Evolutionary conservation across 2,329 filamentous ascomycete genomes (phyloP), one percentile per base, ranked within the genome.

Genomic region (Cucurbitaria berberidis): DNA sequence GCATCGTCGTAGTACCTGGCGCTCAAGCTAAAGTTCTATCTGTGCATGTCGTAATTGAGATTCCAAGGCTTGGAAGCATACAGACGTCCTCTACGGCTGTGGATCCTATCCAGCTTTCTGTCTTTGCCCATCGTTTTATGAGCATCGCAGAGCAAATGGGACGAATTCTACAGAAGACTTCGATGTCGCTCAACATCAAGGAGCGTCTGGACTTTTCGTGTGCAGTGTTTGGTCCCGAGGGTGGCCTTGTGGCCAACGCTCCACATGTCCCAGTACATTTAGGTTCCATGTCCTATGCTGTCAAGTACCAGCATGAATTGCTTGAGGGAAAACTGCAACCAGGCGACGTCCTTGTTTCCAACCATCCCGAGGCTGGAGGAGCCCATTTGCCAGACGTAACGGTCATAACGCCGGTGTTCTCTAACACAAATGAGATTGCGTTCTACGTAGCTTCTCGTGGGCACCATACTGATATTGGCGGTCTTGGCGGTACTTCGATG

Each of bases 1-100:
- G 92, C 0, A 93, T 96, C 57, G 89, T 96, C 0, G 86, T 96
- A 5, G 89, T 89, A 0, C 92, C 91, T 0, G 83, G 83, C 24
- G 84, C 90, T 1, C 83, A 84, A 15, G 91, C 91, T 16, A 34
- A 34, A 16, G 30, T 34, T 13, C 30, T 34, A 5, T 34, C 30
- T n/a, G 30, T 16, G 15, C 30, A 34, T 34, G 30, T 34, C 8
- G 30, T 34, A 5, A 34, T 34, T 15, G 30, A 34, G 3, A 34
- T 13, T 34, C 13, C 30, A 34, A 3, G 15, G 6, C 5, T 34
- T 34, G 15, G 30, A 13, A 34, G 16, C 30, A n/a, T 34, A n/a
- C 30, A 34, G 30, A 34, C 30, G 3, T 34, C 30, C 3, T 3
- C 30, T 16, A 34, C 30, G 30, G 15, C 13, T 34, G 30, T 34